Evolutionary conservation across 2,329 filamentous ascomycete species (phyloP).

Genomic region (Dactylonectria estremocensis): DNA sequence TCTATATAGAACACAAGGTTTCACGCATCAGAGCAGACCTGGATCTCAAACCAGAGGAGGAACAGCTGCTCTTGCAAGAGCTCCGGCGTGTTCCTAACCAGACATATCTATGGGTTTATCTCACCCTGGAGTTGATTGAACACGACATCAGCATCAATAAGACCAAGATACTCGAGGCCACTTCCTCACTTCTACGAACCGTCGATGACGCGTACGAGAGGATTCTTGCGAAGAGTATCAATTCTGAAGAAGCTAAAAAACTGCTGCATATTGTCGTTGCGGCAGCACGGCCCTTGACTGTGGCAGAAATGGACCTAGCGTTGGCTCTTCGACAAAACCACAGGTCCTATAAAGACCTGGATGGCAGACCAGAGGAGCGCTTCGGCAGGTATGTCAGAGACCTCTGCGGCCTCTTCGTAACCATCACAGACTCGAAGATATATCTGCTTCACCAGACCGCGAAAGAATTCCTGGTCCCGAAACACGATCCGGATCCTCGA

Average conservation of each 20-base stretch:
- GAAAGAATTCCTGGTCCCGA: constrained; percentile 13
- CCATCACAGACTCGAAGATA: background rate
- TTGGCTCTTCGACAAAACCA: constrained; percentile 28
- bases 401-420: constrained; percentile 43
- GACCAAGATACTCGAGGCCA: constrained; percentile 12
- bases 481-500: no score
- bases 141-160: constrained; percentile 21
- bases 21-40: no score
- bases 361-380: constrained; percentile 13
- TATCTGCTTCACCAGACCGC: constrained; percentile 14
- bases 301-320: constrained; percentile 24
- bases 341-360: constrained; percentile 28
- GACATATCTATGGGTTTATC: constrained; percentile 48
- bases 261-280: constrained; percentile 45
- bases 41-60: no score
- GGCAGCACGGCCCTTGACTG: constrained; percentile 41
- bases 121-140: constrained; percentile 37
- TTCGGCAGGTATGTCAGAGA: constrained; percentile 39
- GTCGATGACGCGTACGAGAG: constrained; percentile 47
- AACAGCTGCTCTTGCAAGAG: constrained; percentile 1
- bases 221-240: constrained; percentile 39
- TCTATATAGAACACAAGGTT: no score
- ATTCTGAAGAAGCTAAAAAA: constrained; percentile 29
- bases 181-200: constrained; percentile 35
- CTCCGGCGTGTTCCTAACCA: constrained; percentile 30